Base-by-base conservation (phyloP, 148 eudicot genomes). In the Dysphania ambrosioides region DNA sequence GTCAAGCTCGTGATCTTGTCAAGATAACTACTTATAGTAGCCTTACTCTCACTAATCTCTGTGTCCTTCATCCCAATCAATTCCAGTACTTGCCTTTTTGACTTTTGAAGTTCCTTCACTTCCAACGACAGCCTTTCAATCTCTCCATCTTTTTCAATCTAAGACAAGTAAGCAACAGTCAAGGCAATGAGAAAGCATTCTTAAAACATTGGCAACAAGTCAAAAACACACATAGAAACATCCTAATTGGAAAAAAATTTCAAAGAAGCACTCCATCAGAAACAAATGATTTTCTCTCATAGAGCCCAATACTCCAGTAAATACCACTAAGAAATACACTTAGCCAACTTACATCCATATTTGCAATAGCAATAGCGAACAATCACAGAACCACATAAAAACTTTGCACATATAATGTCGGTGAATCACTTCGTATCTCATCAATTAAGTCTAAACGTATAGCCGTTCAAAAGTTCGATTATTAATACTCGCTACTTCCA, bases 81-180 rank as follows among this genome's bases (percentile, higher is more conserved):
- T 27, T 86, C 94, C 81, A 89, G 64, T 79, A 96, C 74, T 81
- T 96, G 97, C 84, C 94, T 90, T 82, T 90, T 96, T 0, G 99
- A 90, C 78, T 87, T 88, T 55, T 88, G 92, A 71, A 89, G 83
- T 80, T 96, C 94, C 7, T 89, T 84, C 23, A 85, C 86, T 76
- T 90, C 93, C 13, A 86, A 78, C 1, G 85, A 75, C 78, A 90
- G 66, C 60, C 97, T 83, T 80, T 96, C 97, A 21, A 89, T 77
- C 77, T 89, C 97, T 66, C 97, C 97, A 80, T 92, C 94, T 77
- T 89, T 89, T 69, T 84, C 91, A 77, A 88, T 88, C 99, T 96
- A 53, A 42, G 13, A 34, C 44, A 40, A 42, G 24, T 30, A 30
- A n/a, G n/a, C 19, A 3, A 78, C 71, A 75, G 76, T 18, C 64